Base-by-base conservation (phyloP, 495 filamentous ascomycete genomes). In the Cercophora sp. region DNA sequence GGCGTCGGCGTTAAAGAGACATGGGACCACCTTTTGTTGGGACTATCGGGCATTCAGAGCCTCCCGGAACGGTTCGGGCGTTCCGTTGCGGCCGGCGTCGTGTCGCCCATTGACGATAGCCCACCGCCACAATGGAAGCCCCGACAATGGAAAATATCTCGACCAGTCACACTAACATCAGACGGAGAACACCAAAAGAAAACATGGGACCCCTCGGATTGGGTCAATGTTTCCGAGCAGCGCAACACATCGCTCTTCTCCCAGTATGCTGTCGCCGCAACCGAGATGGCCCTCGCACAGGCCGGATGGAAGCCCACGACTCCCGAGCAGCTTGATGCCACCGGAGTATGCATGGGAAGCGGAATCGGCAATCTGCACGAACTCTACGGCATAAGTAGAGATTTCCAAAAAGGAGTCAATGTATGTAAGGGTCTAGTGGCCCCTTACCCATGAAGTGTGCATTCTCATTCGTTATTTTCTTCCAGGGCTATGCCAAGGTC, bases 361-460 rank as follows among this genome's bases (percentile, higher is more conserved):
- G 93, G 93, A 2, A 97, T 98, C 61, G 93, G 93, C 5, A 96
- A 89, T 63, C 79, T 98, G 31, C 87, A 94, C 19, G 90, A 96
- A 57, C 79, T 93, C 8, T 96, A 92, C 68, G 70, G 85, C 53
- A 92, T 90, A 1, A 89, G 86, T 35, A 64, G 95, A 36, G 80
- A 80, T 2, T 94, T 86, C 69, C 78, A 87, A 32, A 78, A 81
- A 72, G 83, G n/a, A n/a, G n/a, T n/a, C n/a, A n/a, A n/a, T n/a
- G n/a, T n/a, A 84, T 54, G 90, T 90, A 57, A 72, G 81, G 34
- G 37, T 71, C 45, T 9, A 29, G 23, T 15, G 8, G 41, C 34
- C 39, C 6, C 51, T 44, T 26, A 37, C 25, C 18, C 42, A 27
- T 1, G 31, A 18, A 24, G 31, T n/a, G 20, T 42, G 4, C 9